These are phyloP conservation scores for Xylaria sp. DNA, from an alignment of 2,329 filamentous ascomycete species.

Conservation along the genomic window DNA sequence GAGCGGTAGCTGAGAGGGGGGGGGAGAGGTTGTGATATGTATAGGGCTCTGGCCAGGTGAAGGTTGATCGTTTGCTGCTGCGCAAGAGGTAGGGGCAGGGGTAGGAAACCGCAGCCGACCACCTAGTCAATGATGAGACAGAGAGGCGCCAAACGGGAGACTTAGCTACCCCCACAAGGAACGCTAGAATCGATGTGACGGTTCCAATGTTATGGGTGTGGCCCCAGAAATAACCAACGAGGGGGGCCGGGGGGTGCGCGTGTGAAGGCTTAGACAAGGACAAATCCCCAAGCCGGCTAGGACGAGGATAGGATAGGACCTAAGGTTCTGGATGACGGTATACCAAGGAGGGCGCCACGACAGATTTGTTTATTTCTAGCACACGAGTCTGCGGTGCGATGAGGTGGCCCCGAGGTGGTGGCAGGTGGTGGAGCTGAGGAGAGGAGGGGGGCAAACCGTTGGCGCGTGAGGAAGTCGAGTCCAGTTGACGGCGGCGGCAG, in stretches of 20 bases:
- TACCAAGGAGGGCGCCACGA: constrained; percentile 13
- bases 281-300: background rate
- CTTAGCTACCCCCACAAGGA: constrained; percentile 31
- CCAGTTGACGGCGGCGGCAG: constrained; percentile 31
- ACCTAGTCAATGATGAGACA: constrained; percentile 33
- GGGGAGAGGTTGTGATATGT: constrained; percentile 40
- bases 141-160: constrained; percentile 38
- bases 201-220: constrained; percentile 33
- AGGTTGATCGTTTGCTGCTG: constrained; percentile 28
- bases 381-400: constrained; percentile 11
- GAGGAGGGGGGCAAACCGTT: constrained; percentile 20
- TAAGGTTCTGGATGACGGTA: no score
- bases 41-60: constrained; percentile 17
- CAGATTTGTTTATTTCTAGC: constrained; percentile 21
- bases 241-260: constrained; percentile 9
- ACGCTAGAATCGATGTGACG: constrained; percentile 37
- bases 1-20: constrained; percentile 32
- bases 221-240: constrained; percentile 21
- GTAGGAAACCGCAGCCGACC: constrained; percentile 12
- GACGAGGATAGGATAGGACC: no score
- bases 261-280: constrained; percentile 12
- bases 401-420: background rate
- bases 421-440: constrained; percentile 26
- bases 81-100: constrained; percentile 32
- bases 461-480: constrained; percentile 29